Conservation (phyloP, 2,329 filamentous ascomycete genomes). For the Lachnellula suecica region DNA sequence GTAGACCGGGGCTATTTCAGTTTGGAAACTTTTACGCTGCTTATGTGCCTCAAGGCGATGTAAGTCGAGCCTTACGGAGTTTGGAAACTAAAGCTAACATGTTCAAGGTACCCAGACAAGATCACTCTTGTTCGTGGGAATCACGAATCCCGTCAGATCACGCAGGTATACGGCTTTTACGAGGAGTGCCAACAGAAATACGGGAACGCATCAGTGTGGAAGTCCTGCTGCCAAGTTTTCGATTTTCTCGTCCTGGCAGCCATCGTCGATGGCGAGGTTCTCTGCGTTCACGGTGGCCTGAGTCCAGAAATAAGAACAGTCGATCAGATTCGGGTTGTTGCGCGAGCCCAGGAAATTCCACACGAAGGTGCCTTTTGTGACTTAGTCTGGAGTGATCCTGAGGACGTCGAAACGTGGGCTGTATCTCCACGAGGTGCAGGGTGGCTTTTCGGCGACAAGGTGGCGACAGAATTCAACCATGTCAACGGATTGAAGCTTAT, state of each 20-base stretch:
- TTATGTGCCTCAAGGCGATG: slow-evolving; percentile 74
- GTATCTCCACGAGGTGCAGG: slow-evolving; percentile 68
- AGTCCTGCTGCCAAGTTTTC: slow-evolving; percentile 76
- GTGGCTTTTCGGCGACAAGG: slow-evolving; percentile 56
- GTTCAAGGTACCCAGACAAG: slow-evolving; percentile 64
- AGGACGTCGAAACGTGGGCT: slow-evolving; percentile 69
- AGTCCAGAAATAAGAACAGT: slow-evolving; percentile 73
- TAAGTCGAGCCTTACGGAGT: slow-evolving; percentile 36
- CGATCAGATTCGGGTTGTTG: slow-evolving; percentile 73
- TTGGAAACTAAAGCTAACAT: slow-evolving; percentile 12
- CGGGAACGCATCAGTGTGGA: slow-evolving; percentile 76
- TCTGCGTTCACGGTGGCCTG: slow-evolving; percentile 71
- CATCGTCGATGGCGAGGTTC: slow-evolving; percentile 71
- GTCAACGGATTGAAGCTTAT: slow-evolving; percentile 73
- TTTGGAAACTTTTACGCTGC: slow-evolving; percentile 69
- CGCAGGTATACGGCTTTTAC: slow-evolving; percentile 77
- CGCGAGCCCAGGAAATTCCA: slow-evolving; percentile 72
- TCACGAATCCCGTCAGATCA: slow-evolving; percentile 76
- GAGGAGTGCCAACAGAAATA: slow-evolving; percentile 78
- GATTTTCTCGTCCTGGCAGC: slow-evolving; percentile 74
- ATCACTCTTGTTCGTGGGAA: slow-evolving; percentile 74
- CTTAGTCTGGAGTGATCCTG: slow-evolving; percentile 74
- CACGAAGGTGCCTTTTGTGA: slow-evolving; percentile 78
- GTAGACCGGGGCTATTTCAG: slow-evolving; percentile 75
- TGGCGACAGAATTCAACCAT: slow-evolving; percentile 75